Evolutionary conservation across 73 alveolate genomes (phyloP), one percentile per base, ranked within the genome.

Genomic region (Symbiodinium pilosum): DNA sequence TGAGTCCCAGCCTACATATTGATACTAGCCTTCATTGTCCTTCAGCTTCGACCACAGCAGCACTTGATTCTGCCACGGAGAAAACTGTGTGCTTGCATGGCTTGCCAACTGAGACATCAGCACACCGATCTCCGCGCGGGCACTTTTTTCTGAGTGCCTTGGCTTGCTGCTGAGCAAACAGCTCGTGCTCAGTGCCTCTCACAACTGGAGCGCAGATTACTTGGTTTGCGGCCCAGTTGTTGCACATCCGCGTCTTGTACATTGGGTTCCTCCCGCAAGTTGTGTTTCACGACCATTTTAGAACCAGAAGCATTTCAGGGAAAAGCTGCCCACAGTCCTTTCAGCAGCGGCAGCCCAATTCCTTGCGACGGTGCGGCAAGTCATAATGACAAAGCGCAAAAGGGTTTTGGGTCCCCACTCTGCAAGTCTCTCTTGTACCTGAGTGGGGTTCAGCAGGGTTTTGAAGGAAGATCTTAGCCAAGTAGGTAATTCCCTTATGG

Each of bases 221-320:
- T 73, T 36, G 43, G 95, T 52, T 47, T 68, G 11, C 71, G 87
- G 54, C 97, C 52, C 44, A 91, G n/a, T 91, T 43, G 89, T 91
- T 91, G 88, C 97, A 91, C 51, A 91, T 75, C 24, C 97, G 87
- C 39, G 97, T 91, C 89, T 91, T 91, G 88, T 69, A 91, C 52
- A 91, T 68, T 9, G 97, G 97, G 71, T 91, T 85, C 88, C 97
- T 11, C 24, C 26, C 43, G 85, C 32, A 64, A 30, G 40, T 38
- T 26, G 59, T 14, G 59, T 47, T n/a, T n/a, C n/a, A n/a, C n/a
- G n/a, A n/a, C n/a, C n/a, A n/a, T n/a, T n/a, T n/a, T n/a, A n/a
- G 73, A 26, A 54, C 73, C 73, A 54, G 73, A 54, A 9, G 26
- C 73, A 0, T 30, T 5, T 26, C 73, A 54, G 73, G 12, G 73